These are phyloP conservation scores for Stagonosporopsis vannaccii DNA, from an alignment of 2,329 filamentous ascomycete species.

Conservation along the genomic window DNA sequence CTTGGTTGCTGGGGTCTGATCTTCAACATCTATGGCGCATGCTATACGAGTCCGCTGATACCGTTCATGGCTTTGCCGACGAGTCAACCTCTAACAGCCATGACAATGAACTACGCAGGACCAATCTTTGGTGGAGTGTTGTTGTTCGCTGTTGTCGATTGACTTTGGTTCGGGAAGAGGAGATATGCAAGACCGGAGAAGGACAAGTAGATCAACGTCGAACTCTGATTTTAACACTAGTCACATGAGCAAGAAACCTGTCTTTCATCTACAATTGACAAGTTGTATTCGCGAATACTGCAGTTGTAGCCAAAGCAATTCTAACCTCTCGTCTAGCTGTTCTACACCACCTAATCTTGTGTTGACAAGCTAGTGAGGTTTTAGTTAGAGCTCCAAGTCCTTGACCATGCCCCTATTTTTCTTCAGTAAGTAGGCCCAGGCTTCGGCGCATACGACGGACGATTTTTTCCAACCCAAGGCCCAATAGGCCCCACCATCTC, in stretches of 20 bases:
- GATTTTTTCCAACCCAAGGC: constrained; percentile 5
- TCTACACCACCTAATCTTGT: no score
- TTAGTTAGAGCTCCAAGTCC: no score
- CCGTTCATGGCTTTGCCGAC: neutral
- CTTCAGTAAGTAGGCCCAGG: no score
- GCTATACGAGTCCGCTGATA: neutral
- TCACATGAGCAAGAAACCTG: no score
- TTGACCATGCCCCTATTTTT: no score
- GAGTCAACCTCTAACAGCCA: neutral
- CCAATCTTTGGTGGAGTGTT: neutral
- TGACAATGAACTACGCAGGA: neutral
- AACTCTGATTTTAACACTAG: no score
- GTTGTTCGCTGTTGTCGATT: neutral
- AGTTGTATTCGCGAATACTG: no score
- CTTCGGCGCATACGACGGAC: constrained; percentile 1
- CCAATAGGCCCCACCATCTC: constrained; percentile 6
- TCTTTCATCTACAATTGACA: no score
- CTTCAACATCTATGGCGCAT: neutral
- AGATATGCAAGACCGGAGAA: neutral
- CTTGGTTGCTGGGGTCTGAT: neutral
- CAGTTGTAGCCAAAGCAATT: no score
- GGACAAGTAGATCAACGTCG: no score
- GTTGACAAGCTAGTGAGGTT: no score
- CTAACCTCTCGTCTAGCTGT: no score
- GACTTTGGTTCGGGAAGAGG: neutral